Evolutionary conservation across 768 basidiomycete species (phyloP).

Genomic region (Suillus paluster): DNA sequence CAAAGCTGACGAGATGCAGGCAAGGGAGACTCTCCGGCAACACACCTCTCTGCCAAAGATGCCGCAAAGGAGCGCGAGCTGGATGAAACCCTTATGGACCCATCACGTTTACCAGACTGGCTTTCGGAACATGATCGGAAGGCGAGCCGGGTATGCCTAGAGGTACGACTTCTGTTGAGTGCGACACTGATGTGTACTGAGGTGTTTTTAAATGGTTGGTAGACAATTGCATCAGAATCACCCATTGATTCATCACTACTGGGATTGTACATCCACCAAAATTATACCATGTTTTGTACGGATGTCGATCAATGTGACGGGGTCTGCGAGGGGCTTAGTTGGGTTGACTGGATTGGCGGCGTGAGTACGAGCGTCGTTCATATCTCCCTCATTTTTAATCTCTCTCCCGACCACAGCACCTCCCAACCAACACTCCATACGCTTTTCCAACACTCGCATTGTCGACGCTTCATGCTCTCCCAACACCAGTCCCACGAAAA

Average conservation of each 20-base stretch:
- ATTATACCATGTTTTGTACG: constrained; percentile 84
- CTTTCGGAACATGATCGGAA: constrained; percentile 63
- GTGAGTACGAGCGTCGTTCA: constrained; percentile 40
- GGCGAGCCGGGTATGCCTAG: constrained; percentile 75
- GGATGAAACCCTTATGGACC: constrained; percentile 59
- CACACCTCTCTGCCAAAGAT: constrained; percentile 64
- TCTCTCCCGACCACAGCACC: constrained; percentile 49
- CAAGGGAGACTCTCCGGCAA: constrained; percentile 68
- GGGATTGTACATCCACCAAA: constrained; percentile 92
- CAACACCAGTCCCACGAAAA: constrained; percentile 78
- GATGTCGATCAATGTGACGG: constrained; percentile 75
- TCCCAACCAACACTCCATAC: constrained; percentile 70
- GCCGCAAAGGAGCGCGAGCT: constrained; percentile 60
- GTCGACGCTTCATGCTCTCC: constrained; percentile 86
- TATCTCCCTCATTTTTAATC: neutral
- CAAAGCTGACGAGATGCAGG: constrained; percentile 47
- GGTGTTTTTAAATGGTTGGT: neutral
- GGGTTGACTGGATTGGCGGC: constrained; percentile 68
- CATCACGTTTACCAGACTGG: constrained; percentile 60
- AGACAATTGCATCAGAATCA: constrained; percentile 81
- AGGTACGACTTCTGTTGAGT: constrained; percentile 49
- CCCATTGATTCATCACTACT: constrained; percentile 92
- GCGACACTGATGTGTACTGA: neutral
- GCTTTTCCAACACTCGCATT: constrained; percentile 84
- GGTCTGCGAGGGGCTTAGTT: constrained; percentile 77